Conservation (phyloP, 2,329 filamentous ascomycete species). For the Aspergillus tubingensis region DNA sequence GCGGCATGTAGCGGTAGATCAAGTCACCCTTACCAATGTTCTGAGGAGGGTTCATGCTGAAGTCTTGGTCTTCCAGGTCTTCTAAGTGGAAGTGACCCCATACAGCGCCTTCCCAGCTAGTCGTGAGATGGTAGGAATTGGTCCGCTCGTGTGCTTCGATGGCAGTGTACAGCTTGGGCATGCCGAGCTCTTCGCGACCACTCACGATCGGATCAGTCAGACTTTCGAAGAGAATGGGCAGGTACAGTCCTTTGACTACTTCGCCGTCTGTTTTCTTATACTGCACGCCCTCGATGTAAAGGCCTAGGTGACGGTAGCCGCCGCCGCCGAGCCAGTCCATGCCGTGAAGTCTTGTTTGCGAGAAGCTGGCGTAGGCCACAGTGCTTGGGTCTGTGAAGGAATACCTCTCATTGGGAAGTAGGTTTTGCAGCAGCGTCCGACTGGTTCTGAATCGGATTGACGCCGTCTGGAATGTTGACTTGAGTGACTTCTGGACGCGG, state of each 20-base stretch:
- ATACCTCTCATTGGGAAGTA: conserved; percentile 49
- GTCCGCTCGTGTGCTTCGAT: conserved; percentile 48
- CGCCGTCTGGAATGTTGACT: conserved; percentile 48
- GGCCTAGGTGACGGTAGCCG: conserved; percentile 60
- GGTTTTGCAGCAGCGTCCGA: conserved; percentile 51
- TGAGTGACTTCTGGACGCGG: conserved; percentile 25
- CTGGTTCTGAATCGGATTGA: conserved; percentile 55
- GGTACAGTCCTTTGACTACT: conserved; percentile 54
- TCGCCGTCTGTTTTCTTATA: conserved; percentile 55
- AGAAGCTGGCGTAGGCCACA: conserved; percentile 47
- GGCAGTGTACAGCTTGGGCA: conserved; percentile 60
- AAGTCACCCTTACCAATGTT: conserved; percentile 43
- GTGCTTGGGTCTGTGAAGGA: conserved; percentile 49
- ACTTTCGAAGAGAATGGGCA: conserved; percentile 61
- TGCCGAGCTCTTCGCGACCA: conserved; percentile 62
- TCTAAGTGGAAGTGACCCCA: conserved; percentile 44
- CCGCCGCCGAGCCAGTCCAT: conserved; percentile 64
- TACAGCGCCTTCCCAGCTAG: conserved; percentile 47
- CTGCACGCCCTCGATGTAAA: conserved; percentile 65
- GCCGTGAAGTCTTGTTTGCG: conserved; percentile 47
- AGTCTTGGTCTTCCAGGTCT: conserved; percentile 33
- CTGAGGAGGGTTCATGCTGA: conserved; percentile 22
- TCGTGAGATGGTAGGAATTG: conserved; percentile 42
- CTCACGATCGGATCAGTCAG: conserved; percentile 62
- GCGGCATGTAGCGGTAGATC: conserved; percentile 61